Percentiles rank a stretch among this genome's conserved stretches.
phyloP scores from a whole-genome alignment of 345 rosid genomes.

The Acer campestre region DNA sequence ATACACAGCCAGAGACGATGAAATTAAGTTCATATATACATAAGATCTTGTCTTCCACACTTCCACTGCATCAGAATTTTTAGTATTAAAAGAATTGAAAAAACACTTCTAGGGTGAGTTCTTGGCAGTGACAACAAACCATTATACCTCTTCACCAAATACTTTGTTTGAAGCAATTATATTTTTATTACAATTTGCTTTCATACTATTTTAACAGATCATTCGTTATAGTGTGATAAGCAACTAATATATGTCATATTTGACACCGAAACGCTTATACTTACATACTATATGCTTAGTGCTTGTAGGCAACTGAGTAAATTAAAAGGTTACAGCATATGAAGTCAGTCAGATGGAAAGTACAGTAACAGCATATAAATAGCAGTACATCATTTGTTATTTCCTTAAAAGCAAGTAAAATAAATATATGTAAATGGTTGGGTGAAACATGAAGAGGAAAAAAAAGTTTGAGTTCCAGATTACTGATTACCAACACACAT shows the following conservation, averaged over 20 bases:
- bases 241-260: background rate
- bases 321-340: background rate
- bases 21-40: background rate
- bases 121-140: slow-evolving; percentile 10
- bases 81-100: background rate
- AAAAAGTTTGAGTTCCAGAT: background rate
- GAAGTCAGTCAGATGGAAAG: background rate
- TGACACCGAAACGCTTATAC: background rate
- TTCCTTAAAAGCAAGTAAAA: background rate
- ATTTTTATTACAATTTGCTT: background rate
- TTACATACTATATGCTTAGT: background rate
- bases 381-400: background rate
- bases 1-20: background rate
- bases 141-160: background rate
- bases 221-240: background rate
- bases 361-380: background rate
- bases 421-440: background rate
- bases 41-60: background rate
- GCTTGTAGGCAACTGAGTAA: background rate
- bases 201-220: background rate
- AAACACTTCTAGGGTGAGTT: background rate
- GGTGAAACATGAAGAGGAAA: background rate
- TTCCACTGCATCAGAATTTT: background rate
- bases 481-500: background rate
- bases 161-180: background rate